Evolutionary conservation across 345 rosid species (phyloP).

Genomic region (Boechera divaricarpa): DNA sequence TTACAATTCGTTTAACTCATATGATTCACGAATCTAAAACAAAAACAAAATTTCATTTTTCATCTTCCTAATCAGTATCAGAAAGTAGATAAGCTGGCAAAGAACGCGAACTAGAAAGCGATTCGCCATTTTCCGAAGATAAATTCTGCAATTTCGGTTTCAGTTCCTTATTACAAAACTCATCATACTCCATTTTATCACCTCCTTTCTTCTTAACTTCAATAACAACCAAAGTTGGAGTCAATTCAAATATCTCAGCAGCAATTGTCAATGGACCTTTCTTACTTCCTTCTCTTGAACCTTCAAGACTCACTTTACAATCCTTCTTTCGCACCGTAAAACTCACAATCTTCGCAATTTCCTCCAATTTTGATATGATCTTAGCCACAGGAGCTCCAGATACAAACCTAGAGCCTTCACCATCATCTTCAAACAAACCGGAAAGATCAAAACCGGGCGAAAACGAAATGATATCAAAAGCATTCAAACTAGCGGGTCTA

Average conservation of each 20-base stretch:
- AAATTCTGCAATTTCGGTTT: conserved; percentile 76
- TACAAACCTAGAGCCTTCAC: conserved; percentile 64
- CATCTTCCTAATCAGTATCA: conserved; percentile 56
- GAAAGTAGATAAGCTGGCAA: conserved; percentile 55
- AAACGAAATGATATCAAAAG: conserved; percentile 71
- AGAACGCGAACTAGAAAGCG: conserved; percentile 20
- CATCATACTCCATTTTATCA: conserved; percentile 81
- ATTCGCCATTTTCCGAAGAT: conserved; percentile 52
- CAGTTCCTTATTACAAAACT: conserved; percentile 73
- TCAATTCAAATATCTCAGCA: conserved; percentile 72
- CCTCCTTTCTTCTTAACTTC: conserved; percentile 96
- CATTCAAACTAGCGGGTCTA: conserved; percentile 74
- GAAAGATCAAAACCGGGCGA: conserved; percentile 73
- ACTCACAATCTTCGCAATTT: conserved; percentile 66
- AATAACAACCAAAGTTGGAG: conserved; percentile 72
- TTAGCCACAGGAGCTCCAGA: conserved; percentile 64
- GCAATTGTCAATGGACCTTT: conserved; percentile 66
- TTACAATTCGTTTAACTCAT: conserved; percentile 11
- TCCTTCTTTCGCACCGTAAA: conserved; percentile 77
- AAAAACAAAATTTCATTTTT: neutral
- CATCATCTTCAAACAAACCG: conserved; percentile 73
- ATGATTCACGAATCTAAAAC: conserved; percentile 17
- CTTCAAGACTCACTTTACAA: conserved; percentile 74
- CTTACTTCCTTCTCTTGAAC: conserved; percentile 62
- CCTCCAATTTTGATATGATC: conserved; percentile 73